Conservation (phyloP, 78 protist species). For the Protostelium mycophagum region DNA sequence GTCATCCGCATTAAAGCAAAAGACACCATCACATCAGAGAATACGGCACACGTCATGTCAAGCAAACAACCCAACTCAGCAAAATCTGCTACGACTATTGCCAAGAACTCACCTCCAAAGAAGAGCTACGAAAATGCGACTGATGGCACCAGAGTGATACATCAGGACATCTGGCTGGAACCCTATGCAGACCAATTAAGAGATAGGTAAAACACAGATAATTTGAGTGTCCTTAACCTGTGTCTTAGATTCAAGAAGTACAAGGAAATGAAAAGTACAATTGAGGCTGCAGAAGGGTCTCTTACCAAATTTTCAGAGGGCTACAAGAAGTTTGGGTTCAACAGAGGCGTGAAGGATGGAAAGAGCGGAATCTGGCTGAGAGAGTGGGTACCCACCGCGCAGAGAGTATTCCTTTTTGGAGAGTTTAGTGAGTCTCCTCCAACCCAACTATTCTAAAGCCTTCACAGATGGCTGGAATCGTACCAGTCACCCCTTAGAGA, state of each 20-base stretch:
- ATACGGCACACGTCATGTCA: too few species aligned
- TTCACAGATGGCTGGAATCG: conserved; percentile 68
- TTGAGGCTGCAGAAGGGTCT: conserved; percentile 46
- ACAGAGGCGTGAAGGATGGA: conserved; percentile 3
- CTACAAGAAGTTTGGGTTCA: conserved; percentile 58
- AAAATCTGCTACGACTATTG: too few species aligned
- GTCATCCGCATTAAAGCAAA: too few species aligned
- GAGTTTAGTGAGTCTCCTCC: conserved; percentile 45
- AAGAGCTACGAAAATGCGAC: conserved; percentile 29
- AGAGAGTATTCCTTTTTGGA: conserved; percentile 30
- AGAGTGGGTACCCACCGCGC: conserved; percentile 66
- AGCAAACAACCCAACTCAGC: too few species aligned
- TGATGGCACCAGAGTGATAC: conserved; percentile 57
- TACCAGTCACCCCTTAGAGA: conserved; percentile 8
- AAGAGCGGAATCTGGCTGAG: conserved; percentile 27
- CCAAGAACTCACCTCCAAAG: too few species aligned
- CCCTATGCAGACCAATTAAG: conserved; percentile 28
- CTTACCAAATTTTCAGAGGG: conserved; percentile 48
- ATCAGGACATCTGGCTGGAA: conserved; percentile 57
- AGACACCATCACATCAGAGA: too few species aligned
- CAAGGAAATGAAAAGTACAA: neutral
- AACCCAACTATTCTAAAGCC: neutral
- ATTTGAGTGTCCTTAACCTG: conserved; percentile 18
- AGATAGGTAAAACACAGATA: neutral
- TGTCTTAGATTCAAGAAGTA: conserved; percentile 10